These are phyloP conservation scores for Picea sitchensis DNA, from an alignment of 75 land plant genomes.

Conservation along the genomic window DNA sequence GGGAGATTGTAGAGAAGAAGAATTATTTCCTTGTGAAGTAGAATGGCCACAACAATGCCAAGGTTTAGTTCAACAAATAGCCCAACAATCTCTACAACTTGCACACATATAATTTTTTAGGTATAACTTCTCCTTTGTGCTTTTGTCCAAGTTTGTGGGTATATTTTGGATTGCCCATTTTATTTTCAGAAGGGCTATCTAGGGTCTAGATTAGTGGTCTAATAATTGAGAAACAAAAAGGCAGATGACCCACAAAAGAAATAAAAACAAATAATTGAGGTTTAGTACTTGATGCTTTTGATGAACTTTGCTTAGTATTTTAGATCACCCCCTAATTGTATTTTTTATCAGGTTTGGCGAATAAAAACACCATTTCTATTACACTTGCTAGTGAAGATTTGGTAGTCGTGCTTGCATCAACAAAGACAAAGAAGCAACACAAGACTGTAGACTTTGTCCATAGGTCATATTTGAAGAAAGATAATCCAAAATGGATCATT, in stretches of 20 bases:
- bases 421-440: slow-evolving; percentile 83
- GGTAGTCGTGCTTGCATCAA: slow-evolving; percentile 42
- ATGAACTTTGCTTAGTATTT: no score
- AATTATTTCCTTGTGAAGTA: slow-evolving; percentile 80
- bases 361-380: no score
- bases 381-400: no score
- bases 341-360: no score
- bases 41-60: slow-evolving; percentile 65
- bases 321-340: no score
- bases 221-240: no score
- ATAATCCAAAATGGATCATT: neutral
- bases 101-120: slow-evolving; percentile 75
- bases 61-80: slow-evolving; percentile 77
- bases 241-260: no score
- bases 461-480: slow-evolving; percentile 73
- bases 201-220: no score
- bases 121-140: slow-evolving; percentile 10
- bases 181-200: no score
- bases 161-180: no score
- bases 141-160: neutral
- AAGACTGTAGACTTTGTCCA: slow-evolving; percentile 49
- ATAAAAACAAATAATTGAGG: no score
- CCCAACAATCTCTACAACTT: slow-evolving; percentile 83
- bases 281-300: no score
- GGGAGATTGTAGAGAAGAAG: slow-evolving; percentile 83